A percentile compares a stretch with the other conserved stretches of the same genome.
phyloP scores from a whole-genome alignment of 257 asterid species.

The Cinchona pubescens region DNA sequence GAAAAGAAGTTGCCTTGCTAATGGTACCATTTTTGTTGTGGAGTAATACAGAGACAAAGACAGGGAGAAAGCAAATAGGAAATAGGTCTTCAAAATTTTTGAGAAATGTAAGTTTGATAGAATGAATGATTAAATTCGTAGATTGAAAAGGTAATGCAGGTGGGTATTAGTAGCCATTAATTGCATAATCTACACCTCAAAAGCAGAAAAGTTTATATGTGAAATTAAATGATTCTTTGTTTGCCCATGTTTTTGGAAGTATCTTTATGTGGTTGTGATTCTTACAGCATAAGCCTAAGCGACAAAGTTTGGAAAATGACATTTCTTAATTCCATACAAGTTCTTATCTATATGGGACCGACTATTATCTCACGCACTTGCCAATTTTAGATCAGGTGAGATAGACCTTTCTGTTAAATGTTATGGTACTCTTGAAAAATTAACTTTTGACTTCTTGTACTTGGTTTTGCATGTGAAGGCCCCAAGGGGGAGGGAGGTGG shows the following conservation, averaged over 20 bases:
- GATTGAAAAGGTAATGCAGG: background rate
- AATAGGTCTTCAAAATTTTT: too few relatives aligned
- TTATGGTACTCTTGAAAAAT: background rate
- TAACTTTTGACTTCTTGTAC: too few relatives aligned
- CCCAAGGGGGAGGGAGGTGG: too few relatives aligned
- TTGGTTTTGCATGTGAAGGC: too few relatives aligned
- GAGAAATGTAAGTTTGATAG: background rate
- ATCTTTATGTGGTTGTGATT: conserved; percentile 44
- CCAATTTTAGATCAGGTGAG: background rate
- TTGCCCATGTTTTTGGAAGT: conserved; percentile 26
- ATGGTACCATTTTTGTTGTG: conserved; percentile 3
- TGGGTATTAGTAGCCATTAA: background rate
- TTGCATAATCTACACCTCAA: conserved; percentile 6
- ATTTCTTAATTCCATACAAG: conserved; percentile 13
- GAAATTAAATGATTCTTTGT: background rate
- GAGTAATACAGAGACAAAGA: too few relatives aligned
- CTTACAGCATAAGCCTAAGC: background rate
- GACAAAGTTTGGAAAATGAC: conserved; percentile 30
- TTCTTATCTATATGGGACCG: conserved; percentile 30
- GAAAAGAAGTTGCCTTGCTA: background rate
- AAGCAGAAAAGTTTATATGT: background rate
- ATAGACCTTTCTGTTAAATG: background rate
- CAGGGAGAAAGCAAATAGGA: background rate
- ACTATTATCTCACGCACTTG: background rate
- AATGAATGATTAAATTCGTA: background rate